phyloP scores from a whole-genome alignment of 768 basidiomycete species.

The Grammothele lineata region DNA sequence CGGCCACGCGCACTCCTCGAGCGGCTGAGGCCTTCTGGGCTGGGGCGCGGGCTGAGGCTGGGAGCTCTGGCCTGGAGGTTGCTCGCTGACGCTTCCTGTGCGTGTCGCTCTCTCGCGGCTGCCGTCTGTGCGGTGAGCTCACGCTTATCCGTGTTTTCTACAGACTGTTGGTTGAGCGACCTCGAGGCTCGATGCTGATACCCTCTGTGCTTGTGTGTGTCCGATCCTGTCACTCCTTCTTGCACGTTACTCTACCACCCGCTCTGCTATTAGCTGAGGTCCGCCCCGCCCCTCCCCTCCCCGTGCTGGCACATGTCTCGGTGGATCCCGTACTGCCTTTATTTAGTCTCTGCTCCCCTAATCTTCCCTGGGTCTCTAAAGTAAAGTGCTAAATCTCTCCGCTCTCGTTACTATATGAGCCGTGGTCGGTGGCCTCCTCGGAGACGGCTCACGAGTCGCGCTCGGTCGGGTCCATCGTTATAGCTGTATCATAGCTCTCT shows the following conservation, averaged over 20 bases:
- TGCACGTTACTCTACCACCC: too few species aligned
- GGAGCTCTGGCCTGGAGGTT: slow-evolving; percentile 1
- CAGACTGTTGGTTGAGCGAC: not conserved
- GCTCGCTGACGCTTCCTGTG: not conserved
- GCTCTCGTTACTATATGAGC: too few species aligned
- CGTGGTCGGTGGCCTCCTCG: not conserved
- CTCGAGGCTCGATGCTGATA: not conserved
- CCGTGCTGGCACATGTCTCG: too few species aligned
- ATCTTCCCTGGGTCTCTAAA: too few species aligned
- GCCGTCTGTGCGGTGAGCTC: too few species aligned
- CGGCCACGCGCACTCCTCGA: not conserved
- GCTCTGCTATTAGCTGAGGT: too few species aligned
- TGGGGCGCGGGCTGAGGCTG: not conserved
- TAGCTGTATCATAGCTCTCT: not conserved
- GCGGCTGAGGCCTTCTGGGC: not conserved
- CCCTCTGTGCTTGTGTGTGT: not conserved
- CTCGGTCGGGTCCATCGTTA: not conserved
- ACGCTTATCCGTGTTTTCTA: too few species aligned
- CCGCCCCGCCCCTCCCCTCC: too few species aligned
- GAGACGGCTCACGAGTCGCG: not conserved
- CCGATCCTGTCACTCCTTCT: not conserved
- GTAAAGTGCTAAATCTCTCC: too few species aligned
- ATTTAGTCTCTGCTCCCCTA: too few species aligned
- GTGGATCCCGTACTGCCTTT: too few species aligned
- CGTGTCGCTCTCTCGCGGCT: not conserved